Conservation (phyloP, 129 eudicot species). For the Chrysanthemum lavandulifolium region DNA sequence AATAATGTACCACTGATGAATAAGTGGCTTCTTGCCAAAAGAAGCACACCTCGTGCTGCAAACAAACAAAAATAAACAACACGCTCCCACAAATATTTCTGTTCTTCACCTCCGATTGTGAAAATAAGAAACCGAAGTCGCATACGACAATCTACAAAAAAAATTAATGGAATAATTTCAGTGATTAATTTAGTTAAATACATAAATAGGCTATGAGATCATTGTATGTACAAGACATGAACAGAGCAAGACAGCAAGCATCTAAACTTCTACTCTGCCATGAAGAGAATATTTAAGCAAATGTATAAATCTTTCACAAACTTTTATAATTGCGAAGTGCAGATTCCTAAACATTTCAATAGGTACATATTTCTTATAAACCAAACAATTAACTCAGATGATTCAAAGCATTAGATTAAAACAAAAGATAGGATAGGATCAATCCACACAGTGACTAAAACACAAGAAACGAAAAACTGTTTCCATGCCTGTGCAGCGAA, state of each 20-base stretch:
- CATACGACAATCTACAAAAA: slow-evolving; percentile 11
- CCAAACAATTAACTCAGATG: not conserved
- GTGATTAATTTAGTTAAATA: not conserved
- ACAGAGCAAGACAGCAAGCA: not conserved
- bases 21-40: slow-evolving; percentile 22
- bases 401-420: not conserved
- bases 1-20: slow-evolving; percentile 10
- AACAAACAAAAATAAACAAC: slow-evolving; percentile 14
- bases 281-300: no score
- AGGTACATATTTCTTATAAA: not conserved
- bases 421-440: no score
- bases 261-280: no score
- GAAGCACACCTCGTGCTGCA: slow-evolving; percentile 26
- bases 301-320: not conserved
- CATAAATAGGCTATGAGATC: not conserved
- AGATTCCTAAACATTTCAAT: slow-evolving; percentile 13
- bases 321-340: not conserved
- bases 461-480: no score
- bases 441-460: no score
- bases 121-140: not conserved
- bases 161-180: slow-evolving; percentile 1
- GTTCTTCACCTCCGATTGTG: slow-evolving; percentile 30
- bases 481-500: no score
- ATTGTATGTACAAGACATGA: not conserved
- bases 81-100: slow-evolving; percentile 15